A percentile compares a stretch with the other conserved stretches of the same genome.
These are phyloP conservation scores for Phytophthora agathidicida DNA, from an alignment of 352 stramenopile species.

Conservation along the genomic window DNA sequence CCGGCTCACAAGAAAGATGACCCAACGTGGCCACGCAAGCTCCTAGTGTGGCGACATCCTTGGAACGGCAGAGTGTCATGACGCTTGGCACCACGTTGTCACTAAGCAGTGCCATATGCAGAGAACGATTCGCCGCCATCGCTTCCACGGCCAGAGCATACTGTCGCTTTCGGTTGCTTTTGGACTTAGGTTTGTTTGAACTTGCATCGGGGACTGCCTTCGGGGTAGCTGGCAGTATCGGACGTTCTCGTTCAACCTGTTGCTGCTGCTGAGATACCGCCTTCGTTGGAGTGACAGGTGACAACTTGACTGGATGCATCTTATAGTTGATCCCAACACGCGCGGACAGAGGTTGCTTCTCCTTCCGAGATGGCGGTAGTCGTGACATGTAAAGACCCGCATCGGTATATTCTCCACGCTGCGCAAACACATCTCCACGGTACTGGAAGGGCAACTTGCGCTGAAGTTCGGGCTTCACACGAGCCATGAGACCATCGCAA, in stretches of 20 bases:
- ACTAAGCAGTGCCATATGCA: constrained; percentile 54
- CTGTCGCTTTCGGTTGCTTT: constrained; percentile 59
- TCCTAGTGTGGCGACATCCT: constrained; percentile 54
- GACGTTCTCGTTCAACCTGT: constrained; percentile 12
- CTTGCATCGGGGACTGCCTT: constrained; percentile 6
- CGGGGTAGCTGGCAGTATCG: background rate
- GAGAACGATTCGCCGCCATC: constrained; percentile 63
- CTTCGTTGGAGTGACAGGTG: constrained; percentile 42
- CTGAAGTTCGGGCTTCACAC: constrained; percentile 31
- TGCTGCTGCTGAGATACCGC: constrained; percentile 23
- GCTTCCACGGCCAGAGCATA: constrained; percentile 67
- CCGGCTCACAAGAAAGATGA: constrained; percentile 51
- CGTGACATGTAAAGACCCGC: constrained; percentile 78
- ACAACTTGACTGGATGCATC: constrained; percentile 47
- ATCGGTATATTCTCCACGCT: constrained; percentile 73
- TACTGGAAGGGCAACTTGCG: constrained; percentile 71
- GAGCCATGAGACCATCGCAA: background rate
- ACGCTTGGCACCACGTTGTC: constrained; percentile 74
- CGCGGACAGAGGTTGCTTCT: constrained; percentile 35
- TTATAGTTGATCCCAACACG: constrained; percentile 43
- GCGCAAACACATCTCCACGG: constrained; percentile 72
- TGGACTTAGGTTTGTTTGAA: constrained; percentile 33
- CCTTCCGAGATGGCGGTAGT: constrained; percentile 57
- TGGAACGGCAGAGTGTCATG: constrained; percentile 63
- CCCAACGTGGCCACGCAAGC: constrained; percentile 67